A percentile compares a stretch with the other conserved stretches of the same genome.
These are phyloP conservation scores for Monosporascus sp. DNA, from an alignment of 2,329 filamentous ascomycete genomes.

Conservation along the genomic window DNA sequence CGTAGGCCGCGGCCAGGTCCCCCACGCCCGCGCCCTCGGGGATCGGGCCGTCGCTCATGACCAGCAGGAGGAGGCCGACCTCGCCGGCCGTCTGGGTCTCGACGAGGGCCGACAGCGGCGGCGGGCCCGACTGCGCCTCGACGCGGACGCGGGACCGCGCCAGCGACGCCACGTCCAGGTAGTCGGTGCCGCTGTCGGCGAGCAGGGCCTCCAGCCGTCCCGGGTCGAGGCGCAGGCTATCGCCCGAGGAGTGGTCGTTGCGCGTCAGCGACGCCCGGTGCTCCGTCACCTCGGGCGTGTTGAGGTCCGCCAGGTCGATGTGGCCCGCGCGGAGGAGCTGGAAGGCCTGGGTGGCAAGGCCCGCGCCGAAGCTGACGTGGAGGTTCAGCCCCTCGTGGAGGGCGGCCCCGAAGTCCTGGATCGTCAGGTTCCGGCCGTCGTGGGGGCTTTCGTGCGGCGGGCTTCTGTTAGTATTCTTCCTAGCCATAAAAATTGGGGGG, in stretches of 20 bases:
- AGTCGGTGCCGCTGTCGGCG: constrained; percentile 8
- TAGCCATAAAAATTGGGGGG: background rate
- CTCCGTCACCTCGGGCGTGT: constrained; percentile 8
- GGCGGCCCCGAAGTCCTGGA: background rate
- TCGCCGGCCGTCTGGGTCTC: constrained; percentile 8
- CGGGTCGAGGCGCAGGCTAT: constrained; percentile 10
- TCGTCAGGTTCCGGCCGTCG: background rate
- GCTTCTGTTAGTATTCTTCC: background rate
- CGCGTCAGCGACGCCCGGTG: constrained; percentile 15
- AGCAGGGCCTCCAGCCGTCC: constrained; percentile 10
- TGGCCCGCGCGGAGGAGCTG: background rate
- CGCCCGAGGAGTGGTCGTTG: constrained; percentile 8
- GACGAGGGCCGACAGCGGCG: background rate
- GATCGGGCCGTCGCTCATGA: constrained; percentile 11
- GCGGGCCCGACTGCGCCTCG: constrained; percentile 3
- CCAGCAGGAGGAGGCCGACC: constrained; percentile 10
- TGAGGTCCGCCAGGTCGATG: constrained; percentile 7
- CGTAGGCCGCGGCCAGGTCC: background rate
- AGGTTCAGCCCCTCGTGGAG: background rate
- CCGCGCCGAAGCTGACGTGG: background rate
- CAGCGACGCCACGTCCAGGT: constrained; percentile 9
- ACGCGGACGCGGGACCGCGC: constrained; percentile 12
- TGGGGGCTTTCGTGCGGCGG: background rate
- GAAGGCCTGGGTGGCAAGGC: background rate
- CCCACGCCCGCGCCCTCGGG: constrained; percentile 1